Base-by-base conservation (phyloP, 2,329 filamentous ascomycete genomes). In the Rhexocercosporidium sp. region DNA sequence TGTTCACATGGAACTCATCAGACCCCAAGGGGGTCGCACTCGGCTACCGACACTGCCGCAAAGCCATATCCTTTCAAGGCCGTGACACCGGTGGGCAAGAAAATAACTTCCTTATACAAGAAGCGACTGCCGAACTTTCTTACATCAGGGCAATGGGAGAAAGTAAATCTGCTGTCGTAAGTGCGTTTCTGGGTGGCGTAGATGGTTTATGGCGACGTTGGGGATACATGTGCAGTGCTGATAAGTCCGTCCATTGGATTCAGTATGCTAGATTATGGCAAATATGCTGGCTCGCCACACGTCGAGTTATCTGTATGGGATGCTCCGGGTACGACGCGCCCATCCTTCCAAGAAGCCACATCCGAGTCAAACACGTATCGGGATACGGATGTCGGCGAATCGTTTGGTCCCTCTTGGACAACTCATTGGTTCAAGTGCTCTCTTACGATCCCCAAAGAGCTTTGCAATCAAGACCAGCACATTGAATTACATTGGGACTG, bases 401-500 rank as follows among this genome's bases (percentile, higher is more conserved):
- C 84, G 7, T 98, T 98, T 74, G 96, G 96, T 0, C 96, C 96
- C 1, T 96, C 94, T 37, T 99, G 96, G 96, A 92, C 94, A 1
- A 99, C 96, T 8, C 96, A 98, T 79, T 99, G 96, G 96, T 97
- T 99, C 86, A 92, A 89, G 74, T 87, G 97, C 65, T 82, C 90
- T 64, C 81, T 99, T 70, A 92, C 87, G 3, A 86, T 98, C 16
- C 95, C 96, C 8, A 77, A 87, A 65, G 82, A 92, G 12, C 86
- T 97, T 74, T 82, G 80, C 29, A 82, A 93, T 70, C 93, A 96
- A 75, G 88, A 94, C 72, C 89, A 92, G 56, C 85, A 57, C 20
- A 18, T 98, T n/a, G 94, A 98, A 79, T 89, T 98, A 66, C 94
- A 97, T 75, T 99, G 96, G 95, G 95, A 99, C 80, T 91, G 91